Base-by-base conservation (phyloP, 2,329 filamentous ascomycete genomes). In the Nemania bipapillata region DNA sequence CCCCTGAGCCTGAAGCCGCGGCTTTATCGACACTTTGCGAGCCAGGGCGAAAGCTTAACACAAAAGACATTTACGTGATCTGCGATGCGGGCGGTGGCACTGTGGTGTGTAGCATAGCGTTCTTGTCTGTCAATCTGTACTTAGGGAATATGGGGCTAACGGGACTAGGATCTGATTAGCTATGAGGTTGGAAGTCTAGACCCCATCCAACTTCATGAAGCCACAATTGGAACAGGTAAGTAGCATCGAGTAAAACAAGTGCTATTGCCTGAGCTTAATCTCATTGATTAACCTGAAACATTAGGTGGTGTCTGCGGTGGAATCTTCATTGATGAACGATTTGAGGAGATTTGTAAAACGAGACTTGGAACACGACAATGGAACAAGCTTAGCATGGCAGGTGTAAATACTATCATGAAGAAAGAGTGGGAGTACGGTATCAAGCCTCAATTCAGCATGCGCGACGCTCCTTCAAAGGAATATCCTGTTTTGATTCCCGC, bases 81-180 rank as follows among this genome's bases (percentile, higher is more conserved):
- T 74, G 72, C 15, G 74, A 76, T 63, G 71, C 70, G n/a, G 75
- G 74, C n/a, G 75, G 75, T 30, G 74, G 75, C 17, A 77, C 74
- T 6, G 75, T 77, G 24, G 74, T 75, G 62, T 22, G 50, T n/a
- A 35, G 4, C 30, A 61, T 37, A 8, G 2, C 30, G 32, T 37
- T n/a, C 15, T 15, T 53, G 15, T 53, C 32, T 52, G 7, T n/a
- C 9, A 7, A 9, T 30, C n/a, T n/a, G n/a, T n/a, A n/a, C n/a
- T n/a, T n/a, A n/a, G n/a, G n/a, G n/a, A n/a, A n/a, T n/a, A n/a
- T n/a, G 17, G 17, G 4, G 11, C 40, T 42, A 15, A 42, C 11
- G 40, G 6, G 11, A n/a, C 40, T n/a, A 66, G 69, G 72, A 74
- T 40, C 45, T 73, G 17, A 73, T 72, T 45, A 74, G 58, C 20